Conservation (phyloP, 257 asterid genomes). For the Jasminum sambac region DNA sequence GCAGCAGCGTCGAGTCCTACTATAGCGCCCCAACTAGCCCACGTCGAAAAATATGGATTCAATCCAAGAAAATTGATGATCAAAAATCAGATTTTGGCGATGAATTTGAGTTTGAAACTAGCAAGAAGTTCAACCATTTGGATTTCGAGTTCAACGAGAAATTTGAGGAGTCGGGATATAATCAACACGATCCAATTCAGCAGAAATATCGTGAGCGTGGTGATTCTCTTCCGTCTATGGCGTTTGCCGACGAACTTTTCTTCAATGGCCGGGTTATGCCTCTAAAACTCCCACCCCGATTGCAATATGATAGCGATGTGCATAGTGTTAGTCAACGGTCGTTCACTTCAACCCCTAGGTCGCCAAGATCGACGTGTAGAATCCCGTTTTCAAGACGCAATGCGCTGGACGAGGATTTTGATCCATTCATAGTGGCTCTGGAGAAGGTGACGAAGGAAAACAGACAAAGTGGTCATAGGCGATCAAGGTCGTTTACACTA, state of each 20-base stretch:
- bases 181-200: neutral
- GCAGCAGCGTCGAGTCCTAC: constrained; percentile 33
- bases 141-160: constrained; percentile 15
- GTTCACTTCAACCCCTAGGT: constrained; percentile 41
- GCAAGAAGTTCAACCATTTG: constrained; percentile 39
- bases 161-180: constrained; percentile 22
- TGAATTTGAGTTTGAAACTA: constrained; percentile 65
- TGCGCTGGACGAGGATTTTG: constrained; percentile 54
- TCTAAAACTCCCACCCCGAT: constrained; percentile 73
- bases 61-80: neutral
- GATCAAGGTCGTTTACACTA: constrained; percentile 61
- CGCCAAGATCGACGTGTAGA: constrained; percentile 43
- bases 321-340: constrained; percentile 29
- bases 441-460: constrained; percentile 64
- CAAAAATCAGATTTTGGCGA: constrained; percentile 29
- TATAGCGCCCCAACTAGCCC: constrained; percentile 65
- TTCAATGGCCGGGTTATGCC: constrained; percentile 67
- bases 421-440: constrained; percentile 65
- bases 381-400: constrained; percentile 47
- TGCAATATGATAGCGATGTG: constrained; percentile 32
- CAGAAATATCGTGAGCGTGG: constrained; percentile 29
- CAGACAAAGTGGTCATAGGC: constrained; percentile 47
- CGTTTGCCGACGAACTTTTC: constrained; percentile 71
- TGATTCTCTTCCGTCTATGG: constrained; percentile 56
- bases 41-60: neutral